A percentile compares a stretch with the other conserved stretches of the same genome.
Evolutionary conservation across 1,284 basidiomycete species (phyloP).

Genomic region (Takashimella tepidaria): DNA sequence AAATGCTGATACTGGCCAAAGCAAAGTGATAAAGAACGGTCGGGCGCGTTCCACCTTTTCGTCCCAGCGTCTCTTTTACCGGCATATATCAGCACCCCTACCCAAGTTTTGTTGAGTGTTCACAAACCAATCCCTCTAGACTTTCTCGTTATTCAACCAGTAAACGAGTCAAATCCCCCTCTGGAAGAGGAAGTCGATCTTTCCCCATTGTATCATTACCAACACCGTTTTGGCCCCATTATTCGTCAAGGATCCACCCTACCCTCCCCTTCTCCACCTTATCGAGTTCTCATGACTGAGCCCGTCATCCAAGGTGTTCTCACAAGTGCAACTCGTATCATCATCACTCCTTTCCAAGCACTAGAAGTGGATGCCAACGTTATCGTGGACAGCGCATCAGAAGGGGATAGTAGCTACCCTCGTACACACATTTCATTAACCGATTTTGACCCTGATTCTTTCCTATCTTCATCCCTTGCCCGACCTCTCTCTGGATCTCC

Average conservation of each 20-base stretch:
- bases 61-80: conserved; percentile 34
- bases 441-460: conserved; percentile 39
- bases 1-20: background rate
- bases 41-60: conserved; percentile 14
- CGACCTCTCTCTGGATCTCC: conserved; percentile 9
- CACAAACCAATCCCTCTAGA: conserved; percentile 36
- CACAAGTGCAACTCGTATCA: conserved; percentile 54
- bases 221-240: conserved; percentile 9
- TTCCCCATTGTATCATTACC: conserved; percentile 1
- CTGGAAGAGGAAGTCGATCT: conserved; percentile 21
- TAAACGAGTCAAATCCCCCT: conserved; percentile 4
- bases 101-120: conserved; percentile 20
- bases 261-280: background rate
- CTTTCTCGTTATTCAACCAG: conserved; percentile 38
- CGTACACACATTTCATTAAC: conserved; percentile 27
- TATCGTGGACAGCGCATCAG: conserved; percentile 16
- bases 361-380: conserved; percentile 6
- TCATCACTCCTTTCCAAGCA: conserved; percentile 49
- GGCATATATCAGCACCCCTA: conserved; percentile 22
- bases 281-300: conserved; percentile 51
- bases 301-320: conserved; percentile 69
- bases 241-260: conserved; percentile 18
- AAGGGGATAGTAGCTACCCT: conserved; percentile 21
- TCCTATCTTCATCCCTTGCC: conserved; percentile 28
- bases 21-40: background rate